phyloP scores from a whole-genome alignment of 1,284 basidiomycete species.

The Porogramme epimiltina region DNA sequence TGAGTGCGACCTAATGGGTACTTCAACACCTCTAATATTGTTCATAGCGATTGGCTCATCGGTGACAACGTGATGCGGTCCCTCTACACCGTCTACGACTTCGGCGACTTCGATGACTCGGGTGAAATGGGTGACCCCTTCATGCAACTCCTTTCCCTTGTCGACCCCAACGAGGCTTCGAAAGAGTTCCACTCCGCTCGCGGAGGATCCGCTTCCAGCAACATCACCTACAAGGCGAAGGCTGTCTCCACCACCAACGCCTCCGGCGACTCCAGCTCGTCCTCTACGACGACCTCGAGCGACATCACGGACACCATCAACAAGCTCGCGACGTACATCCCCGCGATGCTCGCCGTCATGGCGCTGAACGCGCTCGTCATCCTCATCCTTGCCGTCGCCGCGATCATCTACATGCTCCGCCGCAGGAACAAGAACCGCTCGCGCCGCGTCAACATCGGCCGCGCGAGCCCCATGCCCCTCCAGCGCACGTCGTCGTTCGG shows the following conservation, averaged over 20 bases:
- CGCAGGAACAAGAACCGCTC: slow-evolving; percentile 40
- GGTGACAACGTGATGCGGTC: slow-evolving; percentile 85
- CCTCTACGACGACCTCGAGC: slow-evolving; percentile 49
- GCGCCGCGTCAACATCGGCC: slow-evolving; percentile 48
- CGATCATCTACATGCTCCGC: slow-evolving; percentile 49
- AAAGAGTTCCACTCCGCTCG: slow-evolving; percentile 66
- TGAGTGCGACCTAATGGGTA: slow-evolving; percentile 37
- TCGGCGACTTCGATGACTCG: slow-evolving; percentile 72
- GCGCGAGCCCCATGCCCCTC: slow-evolving; percentile 57
- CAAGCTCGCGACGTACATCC: slow-evolving; percentile 62
- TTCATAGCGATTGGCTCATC: slow-evolving; percentile 71
- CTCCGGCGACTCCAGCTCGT: slow-evolving; percentile 30
- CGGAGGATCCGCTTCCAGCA: slow-evolving; percentile 60
- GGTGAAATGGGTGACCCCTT: slow-evolving; percentile 73
- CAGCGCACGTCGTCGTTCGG: slow-evolving; percentile 28
- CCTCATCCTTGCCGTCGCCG: slow-evolving; percentile 54
- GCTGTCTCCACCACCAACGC: slow-evolving; percentile 38
- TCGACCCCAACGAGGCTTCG: slow-evolving; percentile 69
- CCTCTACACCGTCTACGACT: slow-evolving; percentile 84
- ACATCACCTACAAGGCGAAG: slow-evolving; percentile 67
- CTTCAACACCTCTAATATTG: slow-evolving; percentile 5
- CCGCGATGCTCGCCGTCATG: slow-evolving; percentile 69
- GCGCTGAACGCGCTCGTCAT: slow-evolving; percentile 72
- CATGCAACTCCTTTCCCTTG: slow-evolving; percentile 69
- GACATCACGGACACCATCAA: slow-evolving; percentile 58